Evolutionary conservation across 1,284 basidiomycete genomes (phyloP).

Genomic region (Heterobasidion annosum): DNA sequence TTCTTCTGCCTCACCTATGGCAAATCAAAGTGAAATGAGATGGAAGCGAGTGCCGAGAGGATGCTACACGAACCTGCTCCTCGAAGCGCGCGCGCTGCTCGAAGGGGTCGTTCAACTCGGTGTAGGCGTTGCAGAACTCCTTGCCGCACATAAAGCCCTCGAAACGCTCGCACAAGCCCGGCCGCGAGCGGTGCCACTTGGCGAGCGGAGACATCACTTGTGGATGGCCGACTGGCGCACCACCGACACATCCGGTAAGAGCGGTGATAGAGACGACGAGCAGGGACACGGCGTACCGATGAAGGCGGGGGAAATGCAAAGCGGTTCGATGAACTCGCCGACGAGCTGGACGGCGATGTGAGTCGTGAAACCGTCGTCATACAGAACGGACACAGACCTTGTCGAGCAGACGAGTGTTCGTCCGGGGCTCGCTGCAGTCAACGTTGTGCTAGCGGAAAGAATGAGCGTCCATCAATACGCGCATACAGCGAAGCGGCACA

Average conservation of each 20-base stretch:
- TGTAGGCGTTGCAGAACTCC: conserved; percentile 98
- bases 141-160: conserved; percentile 98
- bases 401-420: conserved; percentile 92
- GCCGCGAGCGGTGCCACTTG: conserved; percentile 89
- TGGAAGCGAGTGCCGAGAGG: background rate
- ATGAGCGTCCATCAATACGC: conserved; percentile 7
- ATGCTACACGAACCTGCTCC: conserved; percentile 57
- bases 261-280: background rate
- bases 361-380: conserved; percentile 1
- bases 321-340: conserved; percentile 94
- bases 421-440: conserved; percentile 94
- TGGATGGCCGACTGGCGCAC: conserved; percentile 78
- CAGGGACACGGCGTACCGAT: conserved; percentile 49
- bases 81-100: conserved; percentile 95
- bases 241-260: background rate
- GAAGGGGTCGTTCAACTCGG: conserved; percentile 97
- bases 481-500: conserved; percentile 17
- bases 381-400: conserved; percentile 48
- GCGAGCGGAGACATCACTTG: conserved; percentile 99
- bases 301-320: conserved; percentile 95
- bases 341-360: conserved; percentile 55
- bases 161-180: conserved; percentile 96
- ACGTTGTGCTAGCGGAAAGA: conserved; percentile 75
- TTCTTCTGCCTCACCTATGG: conserved; percentile 81
- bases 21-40: background rate